Evolutionary conservation across 495 filamentous ascomycete species (phyloP).

Genomic region (Halenospora varia): DNA sequence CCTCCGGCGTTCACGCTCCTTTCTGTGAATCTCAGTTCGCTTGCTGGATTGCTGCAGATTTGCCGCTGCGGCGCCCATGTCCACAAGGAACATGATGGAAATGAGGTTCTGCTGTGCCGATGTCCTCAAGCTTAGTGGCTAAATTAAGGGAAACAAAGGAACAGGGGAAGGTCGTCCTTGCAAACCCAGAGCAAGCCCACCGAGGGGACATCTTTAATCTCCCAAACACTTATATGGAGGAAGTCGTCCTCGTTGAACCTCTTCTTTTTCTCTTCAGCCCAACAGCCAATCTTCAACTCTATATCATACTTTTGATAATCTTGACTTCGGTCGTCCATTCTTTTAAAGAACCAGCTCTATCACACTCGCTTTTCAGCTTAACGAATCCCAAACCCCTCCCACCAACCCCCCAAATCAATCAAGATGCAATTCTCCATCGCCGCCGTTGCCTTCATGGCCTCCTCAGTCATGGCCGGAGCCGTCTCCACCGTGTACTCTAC

Average conservation of each 20-base stretch:
- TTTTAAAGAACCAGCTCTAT: slow-evolving; percentile 41
- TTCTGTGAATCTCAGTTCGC: neutral
- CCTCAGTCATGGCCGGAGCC: slow-evolving; percentile 39
- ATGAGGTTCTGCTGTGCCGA: neutral
- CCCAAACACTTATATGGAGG: slow-evolving; percentile 24
- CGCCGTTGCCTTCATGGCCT: slow-evolving; percentile 45
- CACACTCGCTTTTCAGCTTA: slow-evolving; percentile 33
- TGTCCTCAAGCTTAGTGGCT: slow-evolving; percentile 10
- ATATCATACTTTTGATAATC: slow-evolving; percentile 33
- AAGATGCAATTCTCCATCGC: slow-evolving; percentile 49
- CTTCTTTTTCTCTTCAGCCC: slow-evolving; percentile 42
- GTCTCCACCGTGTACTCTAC: slow-evolving; percentile 51
- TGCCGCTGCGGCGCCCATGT: slow-evolving; percentile 9
- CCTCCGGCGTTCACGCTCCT: neutral
- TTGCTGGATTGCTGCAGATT: slow-evolving; percentile 5
- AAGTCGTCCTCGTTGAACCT: slow-evolving; percentile 18
- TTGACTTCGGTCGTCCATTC: slow-evolving; percentile 62
- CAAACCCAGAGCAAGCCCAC: neutral
- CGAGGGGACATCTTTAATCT: slow-evolving; percentile 17
- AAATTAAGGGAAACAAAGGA: slow-evolving; percentile 2
- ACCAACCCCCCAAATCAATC: slow-evolving; percentile 25
- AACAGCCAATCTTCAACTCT: slow-evolving; percentile 41
- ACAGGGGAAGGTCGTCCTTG: neutral
- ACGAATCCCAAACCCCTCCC: slow-evolving; percentile 7
- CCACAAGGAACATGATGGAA: neutral